Percentiles rank a stretch among this genome's conserved stretches.
Evolutionary conservation across 1,284 basidiomycete genomes (phyloP).

Genomic region (Tylopilus sp.): DNA sequence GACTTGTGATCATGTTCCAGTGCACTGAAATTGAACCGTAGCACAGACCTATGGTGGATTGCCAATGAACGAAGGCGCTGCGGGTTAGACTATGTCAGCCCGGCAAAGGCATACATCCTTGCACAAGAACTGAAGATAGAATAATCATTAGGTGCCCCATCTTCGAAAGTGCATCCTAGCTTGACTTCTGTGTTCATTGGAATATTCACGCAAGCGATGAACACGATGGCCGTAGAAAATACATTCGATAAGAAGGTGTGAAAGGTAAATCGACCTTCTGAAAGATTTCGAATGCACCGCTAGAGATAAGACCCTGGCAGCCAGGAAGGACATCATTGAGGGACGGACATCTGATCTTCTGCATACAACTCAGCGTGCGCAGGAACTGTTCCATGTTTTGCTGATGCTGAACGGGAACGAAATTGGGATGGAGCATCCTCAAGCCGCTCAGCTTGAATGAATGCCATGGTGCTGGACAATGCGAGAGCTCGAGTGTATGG

Average conservation of each 20-base stretch:
- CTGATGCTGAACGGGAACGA: constrained; percentile 7
- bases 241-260: neutral
- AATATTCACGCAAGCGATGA: neutral
- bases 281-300: neutral
- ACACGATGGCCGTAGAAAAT: neutral
- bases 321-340: constrained; percentile 9
- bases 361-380: constrained; percentile 26
- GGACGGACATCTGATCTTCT: constrained; percentile 25
- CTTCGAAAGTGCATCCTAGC: neutral
- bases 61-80: too few species aligned
- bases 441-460: constrained; percentile 21
- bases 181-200: neutral
- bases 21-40: too few species aligned
- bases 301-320: neutral
- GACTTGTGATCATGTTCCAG: too few species aligned
- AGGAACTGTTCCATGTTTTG: constrained; percentile 22
- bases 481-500: constrained; percentile 22
- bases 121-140: too few species aligned
- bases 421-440: constrained; percentile 22
- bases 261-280: neutral
- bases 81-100: too few species aligned
- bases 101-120: too few species aligned
- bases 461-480: constrained; percentile 11
- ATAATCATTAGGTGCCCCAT: too few species aligned
- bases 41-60: too few species aligned